Base-by-base conservation (phyloP, 305 asterid genomes). In the Solanum chacoense region DNA sequence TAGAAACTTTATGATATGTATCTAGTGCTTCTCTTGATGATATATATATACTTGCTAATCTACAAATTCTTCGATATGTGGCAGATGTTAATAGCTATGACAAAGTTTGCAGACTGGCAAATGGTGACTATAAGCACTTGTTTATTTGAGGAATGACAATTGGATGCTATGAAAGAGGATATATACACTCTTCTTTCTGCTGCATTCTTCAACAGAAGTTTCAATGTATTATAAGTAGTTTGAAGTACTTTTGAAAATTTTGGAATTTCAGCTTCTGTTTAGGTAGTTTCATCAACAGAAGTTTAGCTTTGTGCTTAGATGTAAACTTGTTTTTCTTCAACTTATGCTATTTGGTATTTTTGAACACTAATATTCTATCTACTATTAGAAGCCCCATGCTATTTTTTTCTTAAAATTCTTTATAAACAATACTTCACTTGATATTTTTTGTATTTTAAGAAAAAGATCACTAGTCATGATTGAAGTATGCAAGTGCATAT, bases 61-160 rank as follows among this genome's bases (percentile, higher is more conserved):
- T 73, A 31, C 81, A 84, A 71, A 72, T 77, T 88, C 45, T 75
- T 77, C 28, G 22, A 32, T 73, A 28, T 63, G 59, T 18, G 81
- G 92, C 95, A 95, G 98, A 95, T 89, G 77, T 87, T 24, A 84
- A 85, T 84, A 84, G 88, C 93, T 95, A 93, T 91, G 93, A 95
- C 87, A 89, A 73, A 14, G 90, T 95, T 36, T 95, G 96, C 88
- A 92, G 92, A 85, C 92, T 92, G 85, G 98, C 96, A 37, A 95
- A 94, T 91, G 98, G 95, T 87, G 94, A 93, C 50, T 90, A 88
- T 90, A 95, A 92, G 65, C 94, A 94, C 90, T 87, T 95, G 94
- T 95, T 95, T 87, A 90, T 94, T 88, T 95, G 88, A 94, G 88
- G 40, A 83, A 31, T 55, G 32, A 69, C 8, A 9, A 83, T 18